phyloP scores from a whole-genome alignment of 2,329 filamentous ascomycete species.

The Blastomyces gilchristii region DNA sequence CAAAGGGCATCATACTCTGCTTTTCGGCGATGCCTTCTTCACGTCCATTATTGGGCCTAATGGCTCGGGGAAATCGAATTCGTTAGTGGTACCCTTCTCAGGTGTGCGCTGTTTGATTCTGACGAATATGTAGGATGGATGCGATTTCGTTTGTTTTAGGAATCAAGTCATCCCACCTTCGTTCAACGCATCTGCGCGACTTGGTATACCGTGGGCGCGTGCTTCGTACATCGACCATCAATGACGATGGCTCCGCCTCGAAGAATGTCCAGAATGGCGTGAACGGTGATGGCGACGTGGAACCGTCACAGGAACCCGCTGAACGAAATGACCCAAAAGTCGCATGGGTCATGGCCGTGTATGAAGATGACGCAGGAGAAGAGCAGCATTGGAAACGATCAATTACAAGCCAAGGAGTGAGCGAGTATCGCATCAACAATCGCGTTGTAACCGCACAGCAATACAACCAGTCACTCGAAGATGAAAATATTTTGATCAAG shows the following conservation, averaged over 20 bases:
- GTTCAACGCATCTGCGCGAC: constrained; percentile 86
- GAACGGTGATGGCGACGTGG: constrained; percentile 53
- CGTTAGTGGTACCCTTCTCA: constrained; percentile 45
- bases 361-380: constrained; percentile 91
- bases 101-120: background rate
- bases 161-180: constrained; percentile 96
- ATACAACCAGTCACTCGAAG: constrained; percentile 86
- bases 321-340: constrained; percentile 68
- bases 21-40: constrained; percentile 97
- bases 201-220: constrained; percentile 93
- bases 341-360: constrained; percentile 98
- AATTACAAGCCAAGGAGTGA: constrained; percentile 78
- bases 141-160: constrained; percentile 98
- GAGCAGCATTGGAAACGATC: constrained; percentile 93
- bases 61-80: constrained; percentile 98
- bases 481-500: constrained; percentile 95
- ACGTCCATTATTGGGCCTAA: constrained; percentile 99
- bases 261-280: constrained; percentile 47
- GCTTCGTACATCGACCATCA: constrained; percentile 82
- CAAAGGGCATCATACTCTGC: constrained; percentile 85
- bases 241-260: constrained; percentile 72
- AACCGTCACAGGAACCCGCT: constrained; percentile 53
- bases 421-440: constrained; percentile 96
- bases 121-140: constrained; percentile 62
- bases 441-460: constrained; percentile 76